Evolutionary conservation across 768 basidiomycete species (phyloP).

Genomic region (Suillus paluster): DNA sequence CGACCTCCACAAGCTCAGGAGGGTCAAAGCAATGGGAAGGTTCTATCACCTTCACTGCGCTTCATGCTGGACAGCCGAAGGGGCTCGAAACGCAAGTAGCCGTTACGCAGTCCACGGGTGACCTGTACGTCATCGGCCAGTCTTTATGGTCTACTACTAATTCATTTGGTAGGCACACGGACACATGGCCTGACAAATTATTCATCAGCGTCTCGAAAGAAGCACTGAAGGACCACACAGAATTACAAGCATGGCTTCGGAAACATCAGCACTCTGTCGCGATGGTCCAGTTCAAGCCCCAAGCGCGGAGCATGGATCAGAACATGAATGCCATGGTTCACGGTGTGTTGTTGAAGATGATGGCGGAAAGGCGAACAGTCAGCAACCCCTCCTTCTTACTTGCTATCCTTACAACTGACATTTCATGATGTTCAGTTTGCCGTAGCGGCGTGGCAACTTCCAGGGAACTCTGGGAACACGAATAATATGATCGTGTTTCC

Average conservation of each 20-base stretch:
- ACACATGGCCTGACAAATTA: slow-evolving; percentile 57
- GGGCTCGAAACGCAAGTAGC: slow-evolving; percentile 40
- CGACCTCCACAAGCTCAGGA: slow-evolving; percentile 4
- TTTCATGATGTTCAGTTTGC: slow-evolving; percentile 46
- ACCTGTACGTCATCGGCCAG: slow-evolving; percentile 39
- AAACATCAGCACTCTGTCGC: slow-evolving; percentile 38
- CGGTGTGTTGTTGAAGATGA: slow-evolving; percentile 43
- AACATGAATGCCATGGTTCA: slow-evolving; percentile 49
- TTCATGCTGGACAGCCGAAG: slow-evolving; percentile 35
- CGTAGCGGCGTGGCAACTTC: slow-evolving; percentile 52
- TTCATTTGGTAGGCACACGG: slow-evolving; percentile 43
- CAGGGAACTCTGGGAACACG: slow-evolving; percentile 44
- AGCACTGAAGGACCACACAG: slow-evolving; percentile 41
- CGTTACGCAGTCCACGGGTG: slow-evolving; percentile 23
- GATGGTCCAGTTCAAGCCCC: slow-evolving; percentile 45
- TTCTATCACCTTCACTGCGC: slow-evolving; percentile 45
- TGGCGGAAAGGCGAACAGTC: slow-evolving; percentile 51
- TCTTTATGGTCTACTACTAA: slow-evolving; percentile 8
- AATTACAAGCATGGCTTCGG: slow-evolving; percentile 54
- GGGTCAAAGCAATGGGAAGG: slow-evolving; percentile 49
- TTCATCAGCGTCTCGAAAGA: slow-evolving; percentile 46
- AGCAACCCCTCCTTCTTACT: slow-evolving; percentile 22
- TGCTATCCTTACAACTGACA: background rate
- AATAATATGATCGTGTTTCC: slow-evolving; percentile 56
- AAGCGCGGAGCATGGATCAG: slow-evolving; percentile 38